Percentiles rank a stretch among this genome's conserved stretches.
phyloP scores from a whole-genome alignment of 768 basidiomycete genomes.

The Xerocomus brunneocitrinus region DNA sequence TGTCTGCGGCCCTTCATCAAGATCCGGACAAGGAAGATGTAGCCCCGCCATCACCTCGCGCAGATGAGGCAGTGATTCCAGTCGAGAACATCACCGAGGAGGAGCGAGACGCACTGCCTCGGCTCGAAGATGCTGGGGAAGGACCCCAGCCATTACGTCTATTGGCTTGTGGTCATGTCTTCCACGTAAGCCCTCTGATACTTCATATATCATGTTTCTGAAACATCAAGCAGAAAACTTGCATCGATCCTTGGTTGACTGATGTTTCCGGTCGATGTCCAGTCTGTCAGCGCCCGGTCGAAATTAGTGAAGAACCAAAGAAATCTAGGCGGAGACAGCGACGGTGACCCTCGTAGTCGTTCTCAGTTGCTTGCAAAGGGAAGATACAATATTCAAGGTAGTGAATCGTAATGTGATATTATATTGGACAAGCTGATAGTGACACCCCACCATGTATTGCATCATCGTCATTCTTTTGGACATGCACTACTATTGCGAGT shows the following conservation, averaged over 20 bases:
- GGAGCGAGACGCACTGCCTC: slow-evolving; percentile 40
- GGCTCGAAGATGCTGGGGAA: slow-evolving; percentile 67
- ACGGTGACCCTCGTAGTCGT: slow-evolving; percentile 12
- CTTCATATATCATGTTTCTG: slow-evolving; percentile 1
- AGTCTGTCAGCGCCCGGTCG: slow-evolving; percentile 74
- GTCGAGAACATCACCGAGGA: slow-evolving; percentile 39
- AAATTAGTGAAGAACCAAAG: slow-evolving; percentile 39
- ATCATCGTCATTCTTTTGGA: slow-evolving; percentile 24
- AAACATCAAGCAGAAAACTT: slow-evolving; percentile 58
- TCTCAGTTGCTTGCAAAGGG: slow-evolving; percentile 3
- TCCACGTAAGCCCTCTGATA: slow-evolving; percentile 60
- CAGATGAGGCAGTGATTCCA: slow-evolving; percentile 26
- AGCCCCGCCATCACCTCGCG: slow-evolving; percentile 8
- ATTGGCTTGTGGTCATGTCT: slow-evolving; percentile 80
- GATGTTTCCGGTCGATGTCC: slow-evolving; percentile 87
- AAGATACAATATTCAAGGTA: slow-evolving; percentile 27
- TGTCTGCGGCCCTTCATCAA: slow-evolving; percentile 22
- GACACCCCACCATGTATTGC: slow-evolving; percentile 20
- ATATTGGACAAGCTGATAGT: slow-evolving; percentile 26
- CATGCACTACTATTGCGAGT: slow-evolving; percentile 5
- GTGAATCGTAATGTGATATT: slow-evolving; percentile 30
- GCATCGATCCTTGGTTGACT: slow-evolving; percentile 84
- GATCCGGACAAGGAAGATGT: slow-evolving; percentile 26
- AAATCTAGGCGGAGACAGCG: slow-evolving; percentile 25
- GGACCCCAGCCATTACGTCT: slow-evolving; percentile 74